Conservation (phyloP, 805 yeast genomes). For the Candida dajiaensis region DNA sequence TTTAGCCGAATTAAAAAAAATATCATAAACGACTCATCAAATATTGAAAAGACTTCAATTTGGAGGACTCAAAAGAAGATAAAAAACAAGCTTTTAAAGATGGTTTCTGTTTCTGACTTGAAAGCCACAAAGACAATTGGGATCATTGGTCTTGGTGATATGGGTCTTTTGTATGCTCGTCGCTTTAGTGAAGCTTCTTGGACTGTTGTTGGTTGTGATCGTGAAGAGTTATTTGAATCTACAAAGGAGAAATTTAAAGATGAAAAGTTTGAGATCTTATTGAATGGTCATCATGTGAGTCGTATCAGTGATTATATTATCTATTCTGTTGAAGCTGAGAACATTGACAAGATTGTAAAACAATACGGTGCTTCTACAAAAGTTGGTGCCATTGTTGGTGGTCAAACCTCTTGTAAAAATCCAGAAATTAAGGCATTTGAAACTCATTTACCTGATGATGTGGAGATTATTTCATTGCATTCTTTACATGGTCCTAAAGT, state of each 20-base stretch:
- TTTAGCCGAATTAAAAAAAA: neutral
- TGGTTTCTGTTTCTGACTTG: conserved; percentile 23
- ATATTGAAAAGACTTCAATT: neutral
- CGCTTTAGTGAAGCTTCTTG: conserved; percentile 79
- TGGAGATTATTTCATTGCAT: conserved; percentile 80
- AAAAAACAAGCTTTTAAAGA: too few relatives aligned
- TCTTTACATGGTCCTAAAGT: conserved; percentile 95
- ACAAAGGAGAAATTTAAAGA: conserved; percentile 35
- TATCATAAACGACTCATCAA: neutral
- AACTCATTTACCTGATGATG: conserved; percentile 64
- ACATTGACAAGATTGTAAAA: conserved; percentile 64
- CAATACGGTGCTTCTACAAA: conserved; percentile 85
- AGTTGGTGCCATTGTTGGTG: conserved; percentile 89
- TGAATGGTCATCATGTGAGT: conserved; percentile 80
- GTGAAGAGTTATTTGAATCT: conserved; percentile 54
- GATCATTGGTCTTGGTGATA: conserved; percentile 93
- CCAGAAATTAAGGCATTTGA: conserved; percentile 90
- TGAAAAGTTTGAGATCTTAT: conserved; percentile 48
- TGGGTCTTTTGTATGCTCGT: conserved; percentile 87
- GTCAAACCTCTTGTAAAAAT: conserved; percentile 92
- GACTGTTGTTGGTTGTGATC: conserved; percentile 84
- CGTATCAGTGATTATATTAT: conserved; percentile 76
- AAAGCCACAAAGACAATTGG: conserved; percentile 59
- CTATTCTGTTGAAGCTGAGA: conserved; percentile 91
- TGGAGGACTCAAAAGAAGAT: too few relatives aligned